A percentile compares a stretch with the other conserved stretches of the same genome.
phyloP scores from a whole-genome alignment of 2,329 filamentous ascomycete genomes.

The Colletotrichum australisinense region DNA sequence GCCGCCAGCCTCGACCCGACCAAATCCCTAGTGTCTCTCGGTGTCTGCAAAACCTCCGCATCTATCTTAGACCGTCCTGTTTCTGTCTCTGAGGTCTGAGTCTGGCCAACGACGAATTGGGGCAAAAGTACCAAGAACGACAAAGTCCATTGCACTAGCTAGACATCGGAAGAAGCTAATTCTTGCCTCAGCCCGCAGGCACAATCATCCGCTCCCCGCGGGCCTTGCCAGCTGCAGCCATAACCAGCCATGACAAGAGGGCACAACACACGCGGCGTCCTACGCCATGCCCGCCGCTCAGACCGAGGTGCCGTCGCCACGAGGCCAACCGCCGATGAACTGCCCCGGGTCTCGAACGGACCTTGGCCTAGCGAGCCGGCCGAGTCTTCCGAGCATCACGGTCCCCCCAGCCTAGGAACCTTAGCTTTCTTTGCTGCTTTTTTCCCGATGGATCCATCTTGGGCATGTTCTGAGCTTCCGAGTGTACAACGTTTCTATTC shows the following conservation, averaged over 20 bases:
- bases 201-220: background rate
- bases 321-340: slow-evolving; percentile 24
- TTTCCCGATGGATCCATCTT: background rate
- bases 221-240: background rate
- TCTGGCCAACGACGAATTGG: background rate
- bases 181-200: background rate
- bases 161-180: slow-evolving; percentile 15
- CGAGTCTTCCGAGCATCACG: background rate
- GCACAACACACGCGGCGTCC: background rate
- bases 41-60: background rate
- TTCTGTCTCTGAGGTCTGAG: too few relatives aligned
- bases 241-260: background rate
- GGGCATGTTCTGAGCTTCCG: background rate
- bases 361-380: slow-evolving; percentile 1
- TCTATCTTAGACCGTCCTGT: background rate
- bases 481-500: background rate
- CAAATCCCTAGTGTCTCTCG: background rate
- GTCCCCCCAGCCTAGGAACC: background rate
- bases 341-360: background rate
- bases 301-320: slow-evolving; percentile 4
- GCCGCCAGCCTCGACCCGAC: background rate
- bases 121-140: background rate
- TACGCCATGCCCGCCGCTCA: background rate
- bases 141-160: background rate
- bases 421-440: background rate